phyloP scores from a whole-genome alignment of 768 basidiomycete species.

The Lentinula aciculospora region DNA sequence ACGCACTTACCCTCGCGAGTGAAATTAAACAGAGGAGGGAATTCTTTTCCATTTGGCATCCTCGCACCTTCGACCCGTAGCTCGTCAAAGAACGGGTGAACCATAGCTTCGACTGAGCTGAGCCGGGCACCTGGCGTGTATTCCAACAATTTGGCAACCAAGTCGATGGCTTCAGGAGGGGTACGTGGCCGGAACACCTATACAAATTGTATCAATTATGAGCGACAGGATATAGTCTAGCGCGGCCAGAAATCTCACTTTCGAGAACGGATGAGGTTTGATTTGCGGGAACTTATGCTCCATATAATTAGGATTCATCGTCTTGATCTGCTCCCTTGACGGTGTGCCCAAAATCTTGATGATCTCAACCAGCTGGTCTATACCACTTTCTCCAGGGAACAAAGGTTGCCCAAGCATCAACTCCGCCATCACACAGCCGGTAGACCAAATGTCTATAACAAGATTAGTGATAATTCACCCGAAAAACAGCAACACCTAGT shows the following conservation, averaged over 20 bases:
- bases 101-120: constrained; percentile 88
- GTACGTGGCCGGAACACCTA: constrained; percentile 99
- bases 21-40: constrained; percentile 93
- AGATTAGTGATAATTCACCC: constrained; percentile 1
- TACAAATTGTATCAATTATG: constrained; percentile 9
- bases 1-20: constrained; percentile 80
- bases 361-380: constrained; percentile 98
- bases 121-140: constrained; percentile 95
- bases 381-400: constrained; percentile 98
- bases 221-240: constrained; percentile 8
- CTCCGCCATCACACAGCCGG: constrained; percentile 99
- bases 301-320: constrained; percentile 99
- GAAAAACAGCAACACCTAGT: not conserved
- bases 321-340: constrained; percentile 99
- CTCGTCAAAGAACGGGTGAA: constrained; percentile 97
- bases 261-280: constrained; percentile 98
- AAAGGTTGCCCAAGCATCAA: constrained; percentile 98
- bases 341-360: constrained; percentile 99
- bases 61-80: constrained; percentile 82
- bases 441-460: constrained; percentile 92
- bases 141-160: constrained; percentile 91
- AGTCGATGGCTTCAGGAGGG: constrained; percentile 90
- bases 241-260: constrained; percentile 44
- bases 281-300: constrained; percentile 99
- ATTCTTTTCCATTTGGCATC: constrained; percentile 97